Evolutionary conservation across 2,329 filamentous ascomycete genomes (phyloP).

Genomic region (Parastagonospora nodorum): DNA sequence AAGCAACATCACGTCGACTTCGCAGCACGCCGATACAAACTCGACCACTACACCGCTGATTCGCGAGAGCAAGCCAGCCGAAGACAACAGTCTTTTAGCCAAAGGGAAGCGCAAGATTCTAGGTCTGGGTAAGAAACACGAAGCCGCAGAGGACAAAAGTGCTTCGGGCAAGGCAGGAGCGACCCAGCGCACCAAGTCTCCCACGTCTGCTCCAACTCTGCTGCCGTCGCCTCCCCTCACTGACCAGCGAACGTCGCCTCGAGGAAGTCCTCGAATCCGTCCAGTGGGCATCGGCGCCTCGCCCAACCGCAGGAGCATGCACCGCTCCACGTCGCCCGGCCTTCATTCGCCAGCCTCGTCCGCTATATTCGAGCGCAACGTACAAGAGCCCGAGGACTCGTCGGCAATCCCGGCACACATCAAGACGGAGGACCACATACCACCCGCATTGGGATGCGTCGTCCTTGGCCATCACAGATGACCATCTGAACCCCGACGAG

Average conservation of each 20-base stretch:
- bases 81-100: conserved; percentile 31
- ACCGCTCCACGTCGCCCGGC: conserved; percentile 70
- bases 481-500: conserved; percentile 79
- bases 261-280: conserved; percentile 43
- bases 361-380: conserved; percentile 90
- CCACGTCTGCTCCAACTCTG: conserved; percentile 28
- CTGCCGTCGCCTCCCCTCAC: conserved; percentile 39
- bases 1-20: conserved; percentile 6
- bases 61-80: conserved; percentile 27
- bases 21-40: conserved; percentile 13
- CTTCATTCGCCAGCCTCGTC: conserved; percentile 78
- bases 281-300: conserved; percentile 55
- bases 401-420: conserved; percentile 93
- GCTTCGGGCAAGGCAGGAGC: conserved; percentile 11
- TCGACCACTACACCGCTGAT: conserved; percentile 22
- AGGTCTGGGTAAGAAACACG: conserved; percentile 45
- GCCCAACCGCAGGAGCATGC: conserved; percentile 63
- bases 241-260: conserved; percentile 41
- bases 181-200: conserved; percentile 19
- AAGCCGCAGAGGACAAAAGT: conserved; percentile 17
- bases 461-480: conserved; percentile 88
- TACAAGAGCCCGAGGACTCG: conserved; percentile 80
- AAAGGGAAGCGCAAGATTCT: conserved; percentile 46
- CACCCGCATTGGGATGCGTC: conserved; percentile 86
- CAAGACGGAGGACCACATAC: conserved; percentile 91